These are phyloP conservation scores for Collybia mongolica DNA, from an alignment of 768 basidiomycete genomes.

Conservation along the genomic window DNA sequence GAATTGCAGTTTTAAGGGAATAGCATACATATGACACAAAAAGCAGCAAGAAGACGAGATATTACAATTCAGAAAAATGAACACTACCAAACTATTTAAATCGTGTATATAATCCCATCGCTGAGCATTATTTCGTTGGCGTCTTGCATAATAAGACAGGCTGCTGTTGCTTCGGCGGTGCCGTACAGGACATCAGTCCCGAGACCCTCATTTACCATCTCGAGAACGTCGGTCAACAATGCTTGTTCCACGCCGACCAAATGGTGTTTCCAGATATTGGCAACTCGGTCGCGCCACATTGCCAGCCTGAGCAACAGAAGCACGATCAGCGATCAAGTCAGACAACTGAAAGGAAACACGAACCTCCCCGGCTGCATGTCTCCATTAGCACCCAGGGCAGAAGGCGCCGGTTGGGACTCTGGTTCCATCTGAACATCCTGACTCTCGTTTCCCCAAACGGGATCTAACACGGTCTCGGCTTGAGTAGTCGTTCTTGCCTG, in stretches of 20 bases:
- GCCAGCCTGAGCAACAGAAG: conserved; percentile 48
- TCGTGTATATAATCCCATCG: conserved; percentile 84
- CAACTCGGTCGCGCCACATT: conserved; percentile 79
- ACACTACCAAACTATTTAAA: conserved; percentile 36
- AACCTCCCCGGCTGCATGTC: conserved; percentile 60
- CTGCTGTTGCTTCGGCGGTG: conserved; percentile 73
- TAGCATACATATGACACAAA: too few species aligned
- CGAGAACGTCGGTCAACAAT: conserved; percentile 66
- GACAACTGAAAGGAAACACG: conserved; percentile 18
- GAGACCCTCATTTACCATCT: conserved; percentile 76
- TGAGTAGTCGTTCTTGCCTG: conserved; percentile 17
- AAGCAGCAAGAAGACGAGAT: neutral
- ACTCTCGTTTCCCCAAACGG: conserved; percentile 66
- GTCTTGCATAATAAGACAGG: conserved; percentile 75
- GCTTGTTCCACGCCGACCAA: conserved; percentile 79
- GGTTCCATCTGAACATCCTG: conserved; percentile 65
- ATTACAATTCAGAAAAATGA: conserved; percentile 2
- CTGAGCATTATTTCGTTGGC: conserved; percentile 85
- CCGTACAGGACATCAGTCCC: conserved; percentile 70
- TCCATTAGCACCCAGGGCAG: conserved; percentile 36
- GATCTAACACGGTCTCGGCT: conserved; percentile 42
- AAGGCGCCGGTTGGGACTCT: conserved; percentile 33
- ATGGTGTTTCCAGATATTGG: conserved; percentile 62
- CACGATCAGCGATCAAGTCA: conserved; percentile 1
- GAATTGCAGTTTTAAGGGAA: too few species aligned